These are phyloP conservation scores for Amauroascus niger DNA, from an alignment of 2,329 filamentous ascomycete species.

Conservation along the genomic window DNA sequence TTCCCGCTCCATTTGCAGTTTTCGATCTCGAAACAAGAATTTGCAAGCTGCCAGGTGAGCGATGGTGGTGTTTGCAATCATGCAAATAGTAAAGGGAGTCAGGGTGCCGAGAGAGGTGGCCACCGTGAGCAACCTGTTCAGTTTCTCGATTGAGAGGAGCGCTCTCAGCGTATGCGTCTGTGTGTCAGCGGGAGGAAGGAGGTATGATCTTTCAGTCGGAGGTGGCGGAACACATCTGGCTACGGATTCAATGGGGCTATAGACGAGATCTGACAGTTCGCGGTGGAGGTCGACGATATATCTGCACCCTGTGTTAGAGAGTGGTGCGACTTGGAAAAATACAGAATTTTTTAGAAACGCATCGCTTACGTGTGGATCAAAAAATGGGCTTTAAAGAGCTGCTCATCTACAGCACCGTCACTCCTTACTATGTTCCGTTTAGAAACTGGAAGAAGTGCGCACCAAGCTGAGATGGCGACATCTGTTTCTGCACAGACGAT, in stretches of 20 bases:
- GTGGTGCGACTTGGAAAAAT: conserved; percentile 35
- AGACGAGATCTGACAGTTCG: conserved; percentile 32
- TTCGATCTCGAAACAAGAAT: conserved; percentile 26
- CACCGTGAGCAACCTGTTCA: conserved; percentile 31
- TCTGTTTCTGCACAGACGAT: conserved; percentile 25
- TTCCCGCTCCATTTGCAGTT: conserved; percentile 29
- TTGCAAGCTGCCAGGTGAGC: conserved; percentile 52
- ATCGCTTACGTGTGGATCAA: conserved; percentile 43
- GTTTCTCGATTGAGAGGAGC: conserved; percentile 30
- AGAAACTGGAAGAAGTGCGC: conserved; percentile 29
- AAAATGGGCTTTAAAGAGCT: conserved; percentile 80
- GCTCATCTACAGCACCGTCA: conserved; percentile 45
- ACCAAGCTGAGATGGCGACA: conserved; percentile 32
- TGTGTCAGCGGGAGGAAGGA: conserved; percentile 18
- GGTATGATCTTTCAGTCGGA: conserved; percentile 13
- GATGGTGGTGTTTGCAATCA: conserved; percentile 33
- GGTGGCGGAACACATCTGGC: conserved; percentile 27
- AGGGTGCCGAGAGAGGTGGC: conserved; percentile 29
- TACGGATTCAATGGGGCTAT: conserved; percentile 31
- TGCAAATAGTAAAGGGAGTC: conserved; percentile 36
- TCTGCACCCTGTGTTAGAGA: conserved; percentile 17
- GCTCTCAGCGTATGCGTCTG: conserved; percentile 33
- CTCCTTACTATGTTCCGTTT: conserved; percentile 38
- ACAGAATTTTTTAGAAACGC: conserved; percentile 25
- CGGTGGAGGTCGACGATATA: conserved; percentile 32